Base-by-base conservation (phyloP, 805 yeast genomes). In the Candida maltosa region DNA sequence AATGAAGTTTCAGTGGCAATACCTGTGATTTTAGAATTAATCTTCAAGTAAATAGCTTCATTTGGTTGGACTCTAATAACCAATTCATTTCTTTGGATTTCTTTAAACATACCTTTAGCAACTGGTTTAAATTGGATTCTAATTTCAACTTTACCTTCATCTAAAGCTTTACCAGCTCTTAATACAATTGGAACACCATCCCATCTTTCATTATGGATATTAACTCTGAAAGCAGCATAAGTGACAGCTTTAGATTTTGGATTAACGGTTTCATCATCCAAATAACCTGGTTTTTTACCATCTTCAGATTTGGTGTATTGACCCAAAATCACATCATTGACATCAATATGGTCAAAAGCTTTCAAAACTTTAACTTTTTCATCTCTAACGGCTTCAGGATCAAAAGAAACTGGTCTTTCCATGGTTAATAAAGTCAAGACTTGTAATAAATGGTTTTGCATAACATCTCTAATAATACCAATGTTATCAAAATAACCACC, bases 111-210 rank as follows among this genome's bases (percentile, higher is more conserved):
- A 26, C 95, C 96, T 45, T 76, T 72, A 14, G 89, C 83, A 32
- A 84, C 94, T 29, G 83, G 83, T 65, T 82, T 87, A 69, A 84
- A 91, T 70, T 93, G 97, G 42, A 93, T 69, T 61, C 97, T 78
- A 45, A 93, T 83, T 69, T 93, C 98, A 32, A 93, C 98, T 72
- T 88, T 88, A 40, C 91, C 84, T 54, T 83, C 89, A 60, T 91
- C 87, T 41, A 93, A 70, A n/a, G 97, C 96, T 68, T 93, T 93
- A 54, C 98, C 98, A 11, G 97, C 98, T 67, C 96, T 78, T 71
- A 93, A 71, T 35, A 93, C 82, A 55, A 93, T 78, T 37, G 98
- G 98, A 29, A 93, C 97, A 53, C 97, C 97, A 44, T 85, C 93
- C 98, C 98, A 93, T 57, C 97, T 80, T 65, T 93, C 97, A 62